Evolutionary conservation across 257 asterid species (phyloP).

Genomic region (Cinchona pubescens): DNA sequence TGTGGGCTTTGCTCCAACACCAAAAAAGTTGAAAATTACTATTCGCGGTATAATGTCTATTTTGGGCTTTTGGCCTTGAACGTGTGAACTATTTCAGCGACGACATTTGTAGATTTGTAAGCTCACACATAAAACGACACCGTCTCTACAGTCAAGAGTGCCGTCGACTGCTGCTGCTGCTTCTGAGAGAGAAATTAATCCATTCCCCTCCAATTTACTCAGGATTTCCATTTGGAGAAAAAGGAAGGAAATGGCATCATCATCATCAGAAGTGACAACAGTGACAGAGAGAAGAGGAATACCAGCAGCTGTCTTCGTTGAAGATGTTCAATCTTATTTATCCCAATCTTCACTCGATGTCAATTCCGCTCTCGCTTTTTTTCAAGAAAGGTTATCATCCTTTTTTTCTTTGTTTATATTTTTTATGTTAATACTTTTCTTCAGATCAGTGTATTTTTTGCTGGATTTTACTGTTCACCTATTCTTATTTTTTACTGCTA

Average conservation of each 20-base stretch:
- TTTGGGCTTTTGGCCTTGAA: no score
- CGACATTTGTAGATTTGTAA: no score
- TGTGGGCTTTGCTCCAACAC: background rate
- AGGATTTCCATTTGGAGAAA: background rate
- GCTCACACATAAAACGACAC: background rate
- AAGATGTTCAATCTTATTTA: conserved; percentile 81
- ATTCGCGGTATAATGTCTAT: no score
- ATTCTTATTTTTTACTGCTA: background rate
- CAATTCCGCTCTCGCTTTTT: conserved; percentile 77
- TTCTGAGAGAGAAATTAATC: background rate
- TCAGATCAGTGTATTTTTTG: conserved; percentile 1
- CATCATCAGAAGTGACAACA: conserved; percentile 24
- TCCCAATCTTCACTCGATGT: conserved; percentile 67
- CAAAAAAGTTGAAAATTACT: no score
- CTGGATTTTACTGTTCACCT: background rate
- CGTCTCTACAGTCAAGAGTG: background rate
- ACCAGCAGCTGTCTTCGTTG: conserved; percentile 86
- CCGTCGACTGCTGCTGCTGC: no score
- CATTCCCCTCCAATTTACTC: background rate
- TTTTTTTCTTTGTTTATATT: background rate
- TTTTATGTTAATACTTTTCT: background rate
- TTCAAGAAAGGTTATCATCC: conserved; percentile 82
- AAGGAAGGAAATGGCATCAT: conserved; percentile 27
- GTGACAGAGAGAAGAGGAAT: conserved; percentile 76
- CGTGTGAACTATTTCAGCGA: no score